Evolutionary conservation across 345 rosid genomes (phyloP).

Genomic region (Noccaea caerulescens): DNA sequence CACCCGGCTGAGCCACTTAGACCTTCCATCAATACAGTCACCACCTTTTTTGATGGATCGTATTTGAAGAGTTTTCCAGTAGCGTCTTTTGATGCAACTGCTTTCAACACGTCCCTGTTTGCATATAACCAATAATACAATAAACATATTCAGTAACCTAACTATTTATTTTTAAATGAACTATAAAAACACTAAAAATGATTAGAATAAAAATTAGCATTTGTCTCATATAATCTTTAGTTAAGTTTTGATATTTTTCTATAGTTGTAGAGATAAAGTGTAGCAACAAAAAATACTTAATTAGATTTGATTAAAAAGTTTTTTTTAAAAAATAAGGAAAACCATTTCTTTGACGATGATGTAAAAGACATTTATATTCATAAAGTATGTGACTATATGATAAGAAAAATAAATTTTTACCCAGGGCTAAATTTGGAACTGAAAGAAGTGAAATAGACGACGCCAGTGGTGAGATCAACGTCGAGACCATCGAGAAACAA

Average conservation of each 20-base stretch:
- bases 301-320: not conserved
- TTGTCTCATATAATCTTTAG: too few species aligned
- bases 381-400: not conserved
- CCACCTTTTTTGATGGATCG: conserved; percentile 37
- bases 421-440: conserved; percentile 41
- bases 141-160: conserved; percentile 1
- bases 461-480: conserved; percentile 44
- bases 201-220: not conserved
- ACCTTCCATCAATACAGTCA: conserved; percentile 40
- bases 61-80: conserved; percentile 41
- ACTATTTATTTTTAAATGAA: not conserved
- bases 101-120: conserved; percentile 37
- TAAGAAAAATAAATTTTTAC: conserved; percentile 3
- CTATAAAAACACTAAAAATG: not conserved
- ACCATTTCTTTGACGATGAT: too few species aligned
- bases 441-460: conserved; percentile 53
- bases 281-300: not conserved
- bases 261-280: too few species aligned
- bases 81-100: conserved; percentile 39
- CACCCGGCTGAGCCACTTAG: conserved; percentile 44
- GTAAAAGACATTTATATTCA: too few species aligned
- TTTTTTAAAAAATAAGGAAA: too few species aligned
- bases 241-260: too few species aligned
- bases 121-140: conserved; percentile 26
- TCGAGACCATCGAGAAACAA: conserved; percentile 50